Evolutionary conservation across 805 yeast genomes (phyloP).

Genomic region (Yarrowia deformans): DNA sequence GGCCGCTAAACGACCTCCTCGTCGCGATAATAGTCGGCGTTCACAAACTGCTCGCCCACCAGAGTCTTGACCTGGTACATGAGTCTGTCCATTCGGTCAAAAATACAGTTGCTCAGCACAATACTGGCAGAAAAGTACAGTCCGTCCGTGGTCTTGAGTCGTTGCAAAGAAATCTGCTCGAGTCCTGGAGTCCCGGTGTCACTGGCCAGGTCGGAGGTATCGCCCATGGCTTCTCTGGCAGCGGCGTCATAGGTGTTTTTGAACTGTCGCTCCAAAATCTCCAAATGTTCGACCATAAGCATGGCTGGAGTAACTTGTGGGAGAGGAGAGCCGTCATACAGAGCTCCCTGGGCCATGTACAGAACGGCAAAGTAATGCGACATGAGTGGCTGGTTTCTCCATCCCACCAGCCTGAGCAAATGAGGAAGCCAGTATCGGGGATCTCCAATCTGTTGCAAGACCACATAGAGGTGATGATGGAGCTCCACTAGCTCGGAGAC

Average conservation of each 20-base stretch:
- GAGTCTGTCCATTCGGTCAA: conserved; percentile 49
- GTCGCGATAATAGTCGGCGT: conserved; percentile 41
- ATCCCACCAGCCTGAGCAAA: conserved; percentile 46
- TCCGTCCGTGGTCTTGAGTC: conserved; percentile 44
- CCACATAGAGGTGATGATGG: conserved; percentile 45
- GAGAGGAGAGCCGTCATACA: conserved; percentile 47
- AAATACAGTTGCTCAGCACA: conserved; percentile 46
- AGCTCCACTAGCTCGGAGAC: conserved; percentile 46
- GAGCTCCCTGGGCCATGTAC: conserved; percentile 49
- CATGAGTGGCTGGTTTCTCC: conserved; percentile 47
- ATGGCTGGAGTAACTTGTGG: conserved; percentile 50
- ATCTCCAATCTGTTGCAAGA: conserved; percentile 46
- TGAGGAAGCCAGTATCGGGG: conserved; percentile 44
- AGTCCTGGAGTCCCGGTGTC: not conserved
- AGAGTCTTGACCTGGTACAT: conserved; percentile 48
- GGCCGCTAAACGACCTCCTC: too few relatives aligned
- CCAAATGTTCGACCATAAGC: conserved; percentile 42
- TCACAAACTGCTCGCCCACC: conserved; percentile 51
- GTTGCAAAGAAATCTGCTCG: conserved; percentile 18
- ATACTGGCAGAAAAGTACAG: conserved; percentile 44
- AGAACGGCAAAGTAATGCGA: conserved; percentile 48
- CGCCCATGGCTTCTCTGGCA: conserved; percentile 25
- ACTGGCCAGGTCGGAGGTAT: not conserved
- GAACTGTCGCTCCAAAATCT: conserved; percentile 9
- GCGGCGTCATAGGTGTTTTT: not conserved